These are phyloP conservation scores for Penicillium samsonianum DNA, from an alignment of 495 filamentous ascomycete species.

Conservation along the genomic window DNA sequence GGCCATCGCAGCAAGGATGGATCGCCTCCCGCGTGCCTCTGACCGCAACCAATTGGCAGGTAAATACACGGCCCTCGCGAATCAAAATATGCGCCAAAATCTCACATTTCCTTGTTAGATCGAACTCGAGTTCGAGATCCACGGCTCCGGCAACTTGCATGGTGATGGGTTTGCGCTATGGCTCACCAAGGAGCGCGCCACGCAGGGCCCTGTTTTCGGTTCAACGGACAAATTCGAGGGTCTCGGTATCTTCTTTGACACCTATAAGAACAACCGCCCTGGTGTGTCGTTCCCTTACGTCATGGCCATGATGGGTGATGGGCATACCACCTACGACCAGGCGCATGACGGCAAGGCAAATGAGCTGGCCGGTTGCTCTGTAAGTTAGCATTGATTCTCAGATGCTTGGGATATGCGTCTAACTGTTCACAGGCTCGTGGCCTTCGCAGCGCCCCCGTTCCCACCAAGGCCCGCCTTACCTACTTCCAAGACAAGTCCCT, in stretches of 20 bases:
- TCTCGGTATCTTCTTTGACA: constrained; percentile 96
- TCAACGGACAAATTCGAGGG: constrained; percentile 88
- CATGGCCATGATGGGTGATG: constrained; percentile 98
- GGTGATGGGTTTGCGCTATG: constrained; percentile 98
- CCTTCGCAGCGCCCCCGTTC: constrained; percentile 71
- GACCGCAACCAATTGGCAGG: constrained; percentile 99
- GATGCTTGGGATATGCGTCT: neutral
- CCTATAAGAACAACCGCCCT: constrained; percentile 99
- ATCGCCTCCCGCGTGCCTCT: constrained; percentile 90
- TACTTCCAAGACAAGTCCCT: constrained; percentile 97
- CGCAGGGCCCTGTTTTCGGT: constrained; percentile 84
- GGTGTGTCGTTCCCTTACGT: constrained; percentile 96
- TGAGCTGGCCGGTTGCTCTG: constrained; percentile 91
- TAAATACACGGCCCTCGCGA: constrained; percentile 31
- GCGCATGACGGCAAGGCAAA: constrained; percentile 92
- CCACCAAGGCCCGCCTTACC: constrained; percentile 84
- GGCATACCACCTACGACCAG: constrained; percentile 86
- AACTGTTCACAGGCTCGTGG: constrained; percentile 66
- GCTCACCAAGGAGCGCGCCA: constrained; percentile 91
- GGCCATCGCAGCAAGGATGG: constrained; percentile 87
- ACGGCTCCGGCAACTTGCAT: constrained; percentile 79
- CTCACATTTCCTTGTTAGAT: constrained; percentile 54
- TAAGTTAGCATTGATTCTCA: constrained; percentile 35
- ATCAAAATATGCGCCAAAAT: neutral
- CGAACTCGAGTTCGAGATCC: constrained; percentile 92